phyloP scores from a whole-genome alignment of 768 basidiomycete genomes.

The Termitomyces sp. region DNA sequence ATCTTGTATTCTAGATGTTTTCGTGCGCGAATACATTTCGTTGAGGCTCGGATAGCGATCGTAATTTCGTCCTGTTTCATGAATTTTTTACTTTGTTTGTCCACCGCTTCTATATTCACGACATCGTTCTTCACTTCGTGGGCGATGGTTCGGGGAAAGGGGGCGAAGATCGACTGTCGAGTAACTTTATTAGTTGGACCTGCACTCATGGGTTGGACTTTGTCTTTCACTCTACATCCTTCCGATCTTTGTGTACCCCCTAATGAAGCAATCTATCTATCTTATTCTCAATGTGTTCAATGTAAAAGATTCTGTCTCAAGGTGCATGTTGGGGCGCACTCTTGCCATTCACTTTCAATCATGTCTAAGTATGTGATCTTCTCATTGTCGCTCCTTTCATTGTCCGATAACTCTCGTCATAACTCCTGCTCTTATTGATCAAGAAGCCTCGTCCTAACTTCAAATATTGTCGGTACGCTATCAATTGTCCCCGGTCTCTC shows the following conservation, averaged over 20 bases:
- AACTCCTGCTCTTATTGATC: no score
- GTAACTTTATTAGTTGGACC: not conserved
- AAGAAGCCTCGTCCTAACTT: conserved; percentile 33
- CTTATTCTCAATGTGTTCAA: no score
- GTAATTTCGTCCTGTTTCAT: not conserved
- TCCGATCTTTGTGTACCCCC: no score
- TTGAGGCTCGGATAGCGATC: not conserved
- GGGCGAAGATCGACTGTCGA: conserved; percentile 52
- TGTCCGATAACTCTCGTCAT: no score
- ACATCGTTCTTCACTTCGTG: conserved; percentile 51
- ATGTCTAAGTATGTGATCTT: no score
- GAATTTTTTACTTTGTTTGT: conserved; percentile 30
- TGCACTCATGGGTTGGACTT: not conserved
- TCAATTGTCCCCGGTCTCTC: conserved; percentile 55
- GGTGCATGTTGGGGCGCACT: no score
- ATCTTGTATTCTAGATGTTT: conserved; percentile 12
- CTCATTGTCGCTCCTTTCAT: no score
- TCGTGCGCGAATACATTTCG: conserved; percentile 9
- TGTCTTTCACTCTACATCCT: not conserved
- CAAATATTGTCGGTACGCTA: conserved; percentile 42
- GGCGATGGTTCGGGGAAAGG: conserved; percentile 77
- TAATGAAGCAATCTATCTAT: no score
- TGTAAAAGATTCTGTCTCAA: no score
- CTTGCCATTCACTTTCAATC: no score
- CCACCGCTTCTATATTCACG: conserved; percentile 66